A percentile compares a stretch with the other conserved stretches of the same genome.
These are phyloP conservation scores for Eimeria necatrix DNA, from an alignment of 169 alveolate genomes.

Conservation along the genomic window DNA sequence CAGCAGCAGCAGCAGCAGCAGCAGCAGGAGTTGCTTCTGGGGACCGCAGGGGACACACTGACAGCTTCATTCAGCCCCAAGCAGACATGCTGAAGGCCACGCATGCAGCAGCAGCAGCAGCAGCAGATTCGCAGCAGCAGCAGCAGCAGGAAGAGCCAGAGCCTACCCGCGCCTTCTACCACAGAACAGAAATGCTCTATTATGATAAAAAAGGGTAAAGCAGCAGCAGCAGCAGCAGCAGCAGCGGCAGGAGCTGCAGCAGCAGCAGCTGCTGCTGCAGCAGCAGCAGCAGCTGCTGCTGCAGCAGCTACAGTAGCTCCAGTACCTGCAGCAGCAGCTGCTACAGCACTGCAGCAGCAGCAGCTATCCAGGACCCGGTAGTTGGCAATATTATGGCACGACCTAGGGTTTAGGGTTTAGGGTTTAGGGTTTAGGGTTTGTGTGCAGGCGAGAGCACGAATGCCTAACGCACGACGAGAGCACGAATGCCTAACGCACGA, in stretches of 20 bases:
- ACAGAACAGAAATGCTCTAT: slow-evolving; percentile 63
- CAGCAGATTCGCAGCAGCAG: background rate
- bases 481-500: slow-evolving; percentile 70
- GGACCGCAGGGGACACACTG: background rate
- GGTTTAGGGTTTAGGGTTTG: slow-evolving; percentile 54
- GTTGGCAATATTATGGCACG: no score
- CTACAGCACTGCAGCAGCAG: background rate
- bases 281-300: slow-evolving; percentile 30
- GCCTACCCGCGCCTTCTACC: slow-evolving; percentile 61
- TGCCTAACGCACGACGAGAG: no score
- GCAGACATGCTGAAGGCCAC: slow-evolving; percentile 58
- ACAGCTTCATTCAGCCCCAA: slow-evolving; percentile 69
- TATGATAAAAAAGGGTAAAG: slow-evolving; percentile 59
- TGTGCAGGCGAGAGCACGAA: background rate
- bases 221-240: slow-evolving; percentile 45
- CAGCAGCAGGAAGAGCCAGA: slow-evolving; percentile 30
- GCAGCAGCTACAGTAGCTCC: background rate
- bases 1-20: slow-evolving; percentile 39
- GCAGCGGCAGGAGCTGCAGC: background rate
- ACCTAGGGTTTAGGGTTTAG: slow-evolving; percentile 22
- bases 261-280: background rate
- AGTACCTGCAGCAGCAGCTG: background rate
- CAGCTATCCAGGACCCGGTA: background rate
- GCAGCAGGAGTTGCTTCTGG: background rate
- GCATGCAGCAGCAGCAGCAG: background rate